Base-by-base conservation (phyloP, 2,329 filamentous ascomycete species). In the Aquanectria penicillioides region DNA sequence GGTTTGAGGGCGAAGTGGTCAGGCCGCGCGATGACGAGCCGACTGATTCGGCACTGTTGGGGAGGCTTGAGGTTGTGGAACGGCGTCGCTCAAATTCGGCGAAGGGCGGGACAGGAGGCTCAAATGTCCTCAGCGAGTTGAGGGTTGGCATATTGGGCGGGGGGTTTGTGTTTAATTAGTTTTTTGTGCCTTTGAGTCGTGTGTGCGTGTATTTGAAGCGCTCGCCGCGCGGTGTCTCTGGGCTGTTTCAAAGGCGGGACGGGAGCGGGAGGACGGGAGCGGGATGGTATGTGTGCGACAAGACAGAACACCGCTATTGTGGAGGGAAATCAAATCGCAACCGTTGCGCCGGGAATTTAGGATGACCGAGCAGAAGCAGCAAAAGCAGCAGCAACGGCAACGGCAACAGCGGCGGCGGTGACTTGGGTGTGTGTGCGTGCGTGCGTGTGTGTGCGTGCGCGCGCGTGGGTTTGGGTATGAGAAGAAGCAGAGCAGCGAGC, bases 11-110 rank as follows among this genome's bases (percentile, higher is more conserved):
- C 10, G 53, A 66, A 31, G 68, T 54, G 15, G 65, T 65, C 13
- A 64, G 51, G 20, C 66, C 62, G 33, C 65, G 60, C 37, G 67
- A 29, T 6, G 64, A 57, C 5, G 57, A 59, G 44, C 52, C 43
- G 34, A 53, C 25, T 28, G 60, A 59, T 10, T 67, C 66, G 44
- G 44, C n/a, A 28, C 59, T 62, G 54, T 48, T 61, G 15, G 68
- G 60, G 12, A 68, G 38, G 2, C 65, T 50, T 10, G 66, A 59
- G 17, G 66, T 43, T 13, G 59, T 64, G 13, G 66, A 70, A 28
- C 68, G 68, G 23, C 68, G 68, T 31, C 68, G 68, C 22, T 68
- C 68, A 43, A 64, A 68, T 13, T 69, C 65, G 50, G 65, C 62
- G n/a, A 69, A 65, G 40, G 65, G 64, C 40, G 66, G 67, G 12